These are phyloP conservation scores for Colletotrichum chlorophyti DNA, from an alignment of 2,329 filamentous ascomycete species.

Conservation along the genomic window DNA sequence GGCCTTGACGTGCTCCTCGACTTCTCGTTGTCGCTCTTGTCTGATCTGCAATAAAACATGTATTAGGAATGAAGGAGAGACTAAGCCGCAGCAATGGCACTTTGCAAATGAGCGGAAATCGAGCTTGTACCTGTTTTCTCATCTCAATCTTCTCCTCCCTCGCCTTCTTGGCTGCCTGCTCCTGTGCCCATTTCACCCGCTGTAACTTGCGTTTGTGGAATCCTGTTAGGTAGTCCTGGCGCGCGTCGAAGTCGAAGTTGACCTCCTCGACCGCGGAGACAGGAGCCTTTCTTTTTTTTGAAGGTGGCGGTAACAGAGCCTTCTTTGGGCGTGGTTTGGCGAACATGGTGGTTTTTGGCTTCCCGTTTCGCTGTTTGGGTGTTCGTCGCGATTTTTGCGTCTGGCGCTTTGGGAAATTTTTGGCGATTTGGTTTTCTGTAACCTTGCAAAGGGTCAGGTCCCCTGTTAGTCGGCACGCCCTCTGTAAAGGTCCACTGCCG, in stretches of 20 bases:
- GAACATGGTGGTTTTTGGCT: constrained; percentile 48
- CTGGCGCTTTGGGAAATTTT: constrained; percentile 12
- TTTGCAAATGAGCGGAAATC: too few relatives aligned
- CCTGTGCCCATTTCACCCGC: constrained; percentile 84
- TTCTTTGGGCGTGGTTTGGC: constrained; percentile 66
- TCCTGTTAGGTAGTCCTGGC: constrained; percentile 88
- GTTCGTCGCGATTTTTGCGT: neutral
- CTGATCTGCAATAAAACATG: constrained; percentile 71
- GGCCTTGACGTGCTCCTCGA: constrained; percentile 81
- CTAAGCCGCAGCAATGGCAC: neutral
- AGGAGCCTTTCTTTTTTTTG: constrained; percentile 73
- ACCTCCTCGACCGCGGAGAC: constrained; percentile 75
- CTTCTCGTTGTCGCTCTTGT: constrained; percentile 80
- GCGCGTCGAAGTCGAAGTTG: constrained; percentile 79
- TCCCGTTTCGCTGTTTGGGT: constrained; percentile 7
- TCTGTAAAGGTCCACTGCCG: constrained; percentile 27
- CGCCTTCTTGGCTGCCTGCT: constrained; percentile 77
- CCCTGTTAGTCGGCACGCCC: neutral
- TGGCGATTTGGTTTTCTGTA: constrained; percentile 8
- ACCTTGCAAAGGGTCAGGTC: constrained; percentile 13
- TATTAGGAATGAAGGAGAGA: too few relatives aligned
- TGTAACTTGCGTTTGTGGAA: constrained; percentile 96
- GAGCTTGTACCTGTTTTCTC: constrained; percentile 71
- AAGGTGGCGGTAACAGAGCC: constrained; percentile 60
- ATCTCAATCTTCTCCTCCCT: constrained; percentile 77